Conservation (phyloP, 495 filamentous ascomycete species). For the Acidomyces sp. region DNA sequence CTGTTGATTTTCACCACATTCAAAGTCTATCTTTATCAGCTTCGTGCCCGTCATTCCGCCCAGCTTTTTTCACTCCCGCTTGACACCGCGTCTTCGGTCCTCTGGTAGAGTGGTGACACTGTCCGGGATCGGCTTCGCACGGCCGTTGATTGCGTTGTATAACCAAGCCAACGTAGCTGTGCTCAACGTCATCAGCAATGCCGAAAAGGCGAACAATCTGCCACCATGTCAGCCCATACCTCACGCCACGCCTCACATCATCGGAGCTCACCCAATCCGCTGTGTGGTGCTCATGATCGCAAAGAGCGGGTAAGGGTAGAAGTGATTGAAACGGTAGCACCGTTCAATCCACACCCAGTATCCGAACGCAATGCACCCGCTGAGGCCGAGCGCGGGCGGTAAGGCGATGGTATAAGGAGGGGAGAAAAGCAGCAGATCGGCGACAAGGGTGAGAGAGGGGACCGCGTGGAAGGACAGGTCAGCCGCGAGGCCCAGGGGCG, state of each 20-base stretch:
- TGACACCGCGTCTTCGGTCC: constrained; percentile 8
- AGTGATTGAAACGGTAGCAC: constrained; percentile 64
- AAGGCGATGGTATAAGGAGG: constrained; percentile 67
- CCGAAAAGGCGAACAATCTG: constrained; percentile 53
- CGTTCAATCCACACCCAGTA: constrained; percentile 88
- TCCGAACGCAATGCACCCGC: constrained; percentile 48
- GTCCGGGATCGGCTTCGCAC: constrained; percentile 8
- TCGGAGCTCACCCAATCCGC: constrained; percentile 34
- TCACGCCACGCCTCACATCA: not conserved
- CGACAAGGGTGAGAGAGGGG: constrained; percentile 54
- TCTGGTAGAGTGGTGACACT: constrained; percentile 1
- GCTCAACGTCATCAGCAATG: constrained; percentile 55
- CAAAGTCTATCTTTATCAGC: constrained; percentile 1
- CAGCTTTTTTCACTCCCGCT: constrained; percentile 1
- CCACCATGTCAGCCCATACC: not conserved
- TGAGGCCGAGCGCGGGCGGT: constrained; percentile 48
- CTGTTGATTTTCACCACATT: too few relatives aligned
- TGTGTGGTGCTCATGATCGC: constrained; percentile 45
- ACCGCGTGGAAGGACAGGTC: constrained; percentile 73
- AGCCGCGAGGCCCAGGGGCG: constrained; percentile 24
- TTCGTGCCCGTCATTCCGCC: not conserved
- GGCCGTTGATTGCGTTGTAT: constrained; percentile 57
- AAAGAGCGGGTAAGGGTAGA: constrained; percentile 85
- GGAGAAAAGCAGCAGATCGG: constrained; percentile 62
- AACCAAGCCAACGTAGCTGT: constrained; percentile 53